A percentile compares a stretch with the other conserved stretches of the same genome.
These are phyloP conservation scores for Talaromyces rugulosus DNA, from an alignment of 2,329 filamentous ascomycete species.

Conservation along the genomic window DNA sequence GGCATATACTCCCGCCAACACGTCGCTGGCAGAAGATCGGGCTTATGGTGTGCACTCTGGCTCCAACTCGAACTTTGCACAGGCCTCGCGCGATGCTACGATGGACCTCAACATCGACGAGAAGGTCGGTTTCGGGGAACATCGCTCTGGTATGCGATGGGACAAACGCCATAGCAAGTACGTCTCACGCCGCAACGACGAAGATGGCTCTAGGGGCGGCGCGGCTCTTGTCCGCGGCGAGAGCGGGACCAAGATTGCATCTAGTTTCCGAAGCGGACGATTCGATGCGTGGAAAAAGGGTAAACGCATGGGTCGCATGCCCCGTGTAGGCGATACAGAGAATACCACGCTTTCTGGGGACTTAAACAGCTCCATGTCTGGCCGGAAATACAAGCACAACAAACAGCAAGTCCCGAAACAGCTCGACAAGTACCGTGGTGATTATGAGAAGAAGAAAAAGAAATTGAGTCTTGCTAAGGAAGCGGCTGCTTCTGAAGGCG, in stretches of 20 bases:
- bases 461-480: conserved; percentile 81
- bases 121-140: conserved; percentile 70
- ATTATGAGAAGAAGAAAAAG: conserved; percentile 88
- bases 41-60: conserved; percentile 91
- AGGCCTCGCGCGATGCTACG: conserved; percentile 77
- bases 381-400: conserved; percentile 75
- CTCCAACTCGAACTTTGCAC: conserved; percentile 71
- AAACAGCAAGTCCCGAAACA: conserved; percentile 84
- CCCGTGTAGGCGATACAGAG: conserved; percentile 79
- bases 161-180: conserved; percentile 97
- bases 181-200: conserved; percentile 84
- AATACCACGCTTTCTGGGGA: conserved; percentile 34
- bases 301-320: conserved; percentile 74
- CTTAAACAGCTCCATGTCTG: conserved; percentile 35
- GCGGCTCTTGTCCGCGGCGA: conserved; percentile 77
- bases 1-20: conserved; percentile 83
- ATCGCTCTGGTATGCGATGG: conserved; percentile 80
- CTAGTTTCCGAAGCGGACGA: conserved; percentile 85
- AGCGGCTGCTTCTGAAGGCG: conserved; percentile 24
- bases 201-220: conserved; percentile 75
- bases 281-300: conserved; percentile 90
- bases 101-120: conserved; percentile 96
- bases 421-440: conserved; percentile 86
- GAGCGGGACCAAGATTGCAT: conserved; percentile 91
- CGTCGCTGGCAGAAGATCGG: conserved; percentile 78